These are phyloP conservation scores for Melampsora americana DNA, from an alignment of 1,284 basidiomycete species.

Conservation along the genomic window DNA sequence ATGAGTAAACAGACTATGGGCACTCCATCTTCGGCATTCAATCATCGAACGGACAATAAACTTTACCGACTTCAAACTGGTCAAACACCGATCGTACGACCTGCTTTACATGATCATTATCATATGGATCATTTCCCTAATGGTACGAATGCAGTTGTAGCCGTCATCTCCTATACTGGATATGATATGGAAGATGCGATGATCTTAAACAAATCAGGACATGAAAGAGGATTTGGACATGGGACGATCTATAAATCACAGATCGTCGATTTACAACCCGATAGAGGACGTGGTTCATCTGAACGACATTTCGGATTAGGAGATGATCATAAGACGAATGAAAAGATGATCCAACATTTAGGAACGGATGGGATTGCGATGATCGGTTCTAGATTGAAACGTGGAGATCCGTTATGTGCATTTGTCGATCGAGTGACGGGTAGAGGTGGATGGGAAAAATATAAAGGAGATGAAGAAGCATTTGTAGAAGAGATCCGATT, in stretches of 20 bases:
- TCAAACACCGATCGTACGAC: constrained; percentile 92
- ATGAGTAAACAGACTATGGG: constrained; percentile 99
- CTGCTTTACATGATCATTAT: constrained; percentile 87
- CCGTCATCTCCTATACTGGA: constrained; percentile 98
- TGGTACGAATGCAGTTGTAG: constrained; percentile 95
- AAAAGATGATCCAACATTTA: constrained; percentile 62
- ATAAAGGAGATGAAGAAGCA: constrained; percentile 91
- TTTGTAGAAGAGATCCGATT: constrained; percentile 90
- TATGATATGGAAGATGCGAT: constrained; percentile 99
- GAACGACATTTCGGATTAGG: constrained; percentile 77
- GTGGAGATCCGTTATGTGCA: constrained; percentile 75
- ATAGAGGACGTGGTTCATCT: constrained; percentile 52
- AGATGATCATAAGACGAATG: constrained; percentile 56
- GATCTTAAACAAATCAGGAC: constrained; percentile 98
- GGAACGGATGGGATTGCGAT: constrained; percentile 81
- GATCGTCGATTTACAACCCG: constrained; percentile 73
- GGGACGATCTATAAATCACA: constrained; percentile 96
- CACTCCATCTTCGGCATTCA: constrained; percentile 85
- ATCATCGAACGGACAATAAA: constrained; percentile 96
- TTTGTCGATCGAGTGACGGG: constrained; percentile 84
- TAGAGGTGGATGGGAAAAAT: constrained; percentile 82
- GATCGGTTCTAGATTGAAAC: constrained; percentile 67
- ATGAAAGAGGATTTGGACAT: constrained; percentile 96
- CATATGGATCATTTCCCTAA: constrained; percentile 99
- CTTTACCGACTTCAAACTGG: constrained; percentile 92